phyloP scores from a whole-genome alignment of 139 green algal species.

The Gonium pectorale region DNA sequence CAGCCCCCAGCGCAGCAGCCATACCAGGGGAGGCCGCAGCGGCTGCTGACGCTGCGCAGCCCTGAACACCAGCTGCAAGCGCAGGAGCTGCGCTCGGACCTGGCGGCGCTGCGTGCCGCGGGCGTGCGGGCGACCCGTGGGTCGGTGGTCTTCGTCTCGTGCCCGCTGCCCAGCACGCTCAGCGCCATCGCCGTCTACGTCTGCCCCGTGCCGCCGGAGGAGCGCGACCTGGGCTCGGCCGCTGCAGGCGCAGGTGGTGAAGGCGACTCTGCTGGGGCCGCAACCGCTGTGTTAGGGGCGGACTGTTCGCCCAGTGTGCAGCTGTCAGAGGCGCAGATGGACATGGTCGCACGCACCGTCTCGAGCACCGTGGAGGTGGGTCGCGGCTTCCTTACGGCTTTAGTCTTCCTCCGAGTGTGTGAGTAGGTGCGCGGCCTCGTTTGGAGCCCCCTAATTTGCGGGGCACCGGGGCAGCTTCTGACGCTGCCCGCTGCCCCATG shows the following conservation, averaged over 20 bases:
- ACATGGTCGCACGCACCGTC: background rate
- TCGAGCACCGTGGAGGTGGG: conserved; percentile 11
- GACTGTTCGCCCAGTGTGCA: background rate
- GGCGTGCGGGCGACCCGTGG: background rate
- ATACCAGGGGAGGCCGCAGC: background rate
- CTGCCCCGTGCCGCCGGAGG: background rate
- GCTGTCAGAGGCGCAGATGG: background rate
- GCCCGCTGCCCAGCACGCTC: background rate
- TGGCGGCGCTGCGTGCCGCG: background rate
- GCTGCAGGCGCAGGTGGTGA: background rate
- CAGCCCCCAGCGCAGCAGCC: no score
- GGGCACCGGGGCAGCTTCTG: no score
- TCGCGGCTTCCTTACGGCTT: background rate
- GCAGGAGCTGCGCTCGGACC: background rate
- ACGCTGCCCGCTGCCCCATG: background rate
- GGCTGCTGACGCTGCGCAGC: background rate
- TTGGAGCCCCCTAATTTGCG: no score
- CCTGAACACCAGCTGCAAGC: conserved; percentile 8
- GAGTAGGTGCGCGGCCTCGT: background rate
- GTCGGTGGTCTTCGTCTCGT: conserved; percentile 3
- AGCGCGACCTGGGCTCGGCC: no score
- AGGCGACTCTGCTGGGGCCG: background rate
- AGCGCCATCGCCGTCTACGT: conserved; percentile 7
- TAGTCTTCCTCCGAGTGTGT: background rate
- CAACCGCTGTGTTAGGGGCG: background rate